Evolutionary conservation across 2,329 filamentous ascomycete genomes (phyloP).

Genomic region (Talaromyces rugulosus): DNA sequence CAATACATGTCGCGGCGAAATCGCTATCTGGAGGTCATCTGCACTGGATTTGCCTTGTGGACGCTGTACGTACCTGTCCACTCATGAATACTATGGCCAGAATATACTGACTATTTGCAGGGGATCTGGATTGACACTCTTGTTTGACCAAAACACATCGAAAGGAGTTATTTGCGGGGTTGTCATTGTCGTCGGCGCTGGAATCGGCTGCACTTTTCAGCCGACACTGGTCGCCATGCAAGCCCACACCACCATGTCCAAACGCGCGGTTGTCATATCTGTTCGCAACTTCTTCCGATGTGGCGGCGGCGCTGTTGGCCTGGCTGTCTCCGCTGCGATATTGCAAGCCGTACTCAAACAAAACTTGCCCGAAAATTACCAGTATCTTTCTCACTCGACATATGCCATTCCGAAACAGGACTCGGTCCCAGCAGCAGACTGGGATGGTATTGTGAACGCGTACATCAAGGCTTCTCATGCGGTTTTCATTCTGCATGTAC

Average conservation of each 20-base stretch:
- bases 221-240: conserved; percentile 55
- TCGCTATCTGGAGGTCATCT: conserved; percentile 58
- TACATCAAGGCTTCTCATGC: conserved; percentile 53
- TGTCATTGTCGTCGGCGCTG: conserved; percentile 49
- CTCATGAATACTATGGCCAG: not conserved
- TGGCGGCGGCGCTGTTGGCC: conserved; percentile 55
- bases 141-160: conserved; percentile 45
- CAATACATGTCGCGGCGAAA: conserved; percentile 55
- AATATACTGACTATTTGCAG: conserved; percentile 16
- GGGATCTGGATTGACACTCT: conserved; percentile 50
- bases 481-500: conserved; percentile 56
- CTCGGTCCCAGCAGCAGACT: conserved; percentile 29
- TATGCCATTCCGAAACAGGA: conserved; percentile 32
- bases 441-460: conserved; percentile 43
- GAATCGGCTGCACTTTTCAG: conserved; percentile 52
- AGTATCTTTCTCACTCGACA: conserved; percentile 35
- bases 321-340: conserved; percentile 55
- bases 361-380: conserved; percentile 36
- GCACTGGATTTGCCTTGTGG: conserved; percentile 43
- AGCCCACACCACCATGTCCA: conserved; percentile 52
- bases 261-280: conserved; percentile 60
- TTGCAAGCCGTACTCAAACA: conserved; percentile 36
- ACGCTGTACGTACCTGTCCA: conserved; percentile 32
- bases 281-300: conserved; percentile 61
- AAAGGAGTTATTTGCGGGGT: conserved; percentile 48